These are phyloP conservation scores for Hortaea werneckii DNA, from an alignment of 2,329 filamentous ascomycete species.

Conservation along the genomic window DNA sequence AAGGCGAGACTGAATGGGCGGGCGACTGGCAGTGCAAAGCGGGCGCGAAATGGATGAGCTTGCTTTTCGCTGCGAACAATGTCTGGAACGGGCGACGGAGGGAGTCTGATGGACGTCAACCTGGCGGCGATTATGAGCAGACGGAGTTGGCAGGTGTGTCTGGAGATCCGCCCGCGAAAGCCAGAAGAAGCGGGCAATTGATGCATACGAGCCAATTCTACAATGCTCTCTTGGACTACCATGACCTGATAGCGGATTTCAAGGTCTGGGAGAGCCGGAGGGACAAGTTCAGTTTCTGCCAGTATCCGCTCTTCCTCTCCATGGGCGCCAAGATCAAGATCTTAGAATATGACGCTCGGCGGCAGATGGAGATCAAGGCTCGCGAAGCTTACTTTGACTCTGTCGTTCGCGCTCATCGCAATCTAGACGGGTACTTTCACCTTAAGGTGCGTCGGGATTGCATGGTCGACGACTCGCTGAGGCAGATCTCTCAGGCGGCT, in stretches of 20 bases:
- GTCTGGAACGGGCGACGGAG: slow-evolving; percentile 26
- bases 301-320: slow-evolving; percentile 84
- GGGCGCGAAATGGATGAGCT: slow-evolving; percentile 65
- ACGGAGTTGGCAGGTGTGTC: slow-evolving; percentile 7
- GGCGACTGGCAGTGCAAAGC: slow-evolving; percentile 88
- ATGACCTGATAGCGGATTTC: slow-evolving; percentile 77
- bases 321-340: slow-evolving; percentile 90
- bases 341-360: slow-evolving; percentile 73
- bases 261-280: slow-evolving; percentile 73
- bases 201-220: slow-evolving; percentile 80
- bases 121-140: slow-evolving; percentile 4
- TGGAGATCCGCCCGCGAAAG: slow-evolving; percentile 9
- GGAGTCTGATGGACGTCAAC: slow-evolving; percentile 1
- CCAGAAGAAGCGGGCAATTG: slow-evolving; percentile 45
- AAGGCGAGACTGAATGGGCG: slow-evolving; percentile 51
- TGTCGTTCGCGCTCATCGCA: slow-evolving; percentile 59
- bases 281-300: slow-evolving; percentile 75
- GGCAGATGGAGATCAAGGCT: slow-evolving; percentile 83
- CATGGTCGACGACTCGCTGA: slow-evolving; percentile 77
- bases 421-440: slow-evolving; percentile 59
- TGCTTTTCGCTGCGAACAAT: slow-evolving; percentile 76
- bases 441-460: slow-evolving; percentile 74
- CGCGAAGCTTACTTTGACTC: slow-evolving; percentile 86
- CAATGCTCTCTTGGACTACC: slow-evolving; percentile 73
- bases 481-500: slow-evolving; percentile 73